Evolutionary conservation across 2,329 filamentous ascomycete species (phyloP), one percentile per base, ranked within the genome.

Genomic region (Onygena corvina): DNA sequence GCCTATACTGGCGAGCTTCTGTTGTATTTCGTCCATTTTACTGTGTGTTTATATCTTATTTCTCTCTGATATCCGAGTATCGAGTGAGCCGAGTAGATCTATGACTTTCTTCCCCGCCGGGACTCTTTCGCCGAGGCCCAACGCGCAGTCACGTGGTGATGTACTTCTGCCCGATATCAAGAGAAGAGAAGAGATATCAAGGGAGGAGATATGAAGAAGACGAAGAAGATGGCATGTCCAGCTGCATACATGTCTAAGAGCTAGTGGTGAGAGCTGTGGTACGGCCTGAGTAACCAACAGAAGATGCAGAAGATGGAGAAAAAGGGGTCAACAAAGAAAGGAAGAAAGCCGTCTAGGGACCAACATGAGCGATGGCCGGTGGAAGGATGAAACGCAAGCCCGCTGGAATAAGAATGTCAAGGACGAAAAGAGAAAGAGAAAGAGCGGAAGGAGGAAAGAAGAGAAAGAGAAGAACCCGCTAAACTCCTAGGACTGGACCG

Each of bases 401-500:
- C 12, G 30, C 30, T 47, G 27, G 42, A 16, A 47, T 47, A 31
- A 29, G 20, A 47, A 25, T 25, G 14, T n/a, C 18, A 18, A 27
- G n/a, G 18, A 31, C 9, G 12, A 31, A 14, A 36, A 14, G 2
- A 47, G 46, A 35, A 14, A 2, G 23, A 47, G 25, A 47, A 33
- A 14, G 14, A 27, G 21, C 23, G 6, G 4, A 40, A 11, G 27
- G 16, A 29, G 42, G 21, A 45, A 21, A 18, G 42, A 12, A 7
- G 23, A 27, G n/a, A 12, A 18, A 3, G 30, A 31, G 8, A 7
- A n/a, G 6, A 46, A 20, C 42, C 5, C 23, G 42, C 42, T 46
- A 46, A 46, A 46, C 42, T 23, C 42, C 42, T 29, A 46, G 30
- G 23, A 25, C 23, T n/a, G n/a, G n/a, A 29, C 42, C 42, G n/a